Conservation (phyloP, 2,329 filamentous ascomycete species). For the Ophidiomyces ophidiicola region DNA sequence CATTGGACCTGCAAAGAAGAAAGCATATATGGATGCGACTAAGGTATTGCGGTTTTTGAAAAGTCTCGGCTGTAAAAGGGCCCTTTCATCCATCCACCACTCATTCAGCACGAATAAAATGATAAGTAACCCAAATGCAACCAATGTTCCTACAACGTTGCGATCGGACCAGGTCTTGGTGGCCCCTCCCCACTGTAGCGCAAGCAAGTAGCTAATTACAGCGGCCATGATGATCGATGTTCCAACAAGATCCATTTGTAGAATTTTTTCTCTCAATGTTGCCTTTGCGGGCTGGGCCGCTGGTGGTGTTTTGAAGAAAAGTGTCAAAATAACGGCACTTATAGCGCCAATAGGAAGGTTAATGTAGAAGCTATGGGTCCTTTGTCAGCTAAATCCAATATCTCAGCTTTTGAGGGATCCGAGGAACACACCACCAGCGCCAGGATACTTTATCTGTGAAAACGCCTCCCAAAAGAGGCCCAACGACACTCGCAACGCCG, state of each 20-base stretch:
- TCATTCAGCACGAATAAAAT: slow-evolving; percentile 16
- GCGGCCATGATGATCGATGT: slow-evolving; percentile 18
- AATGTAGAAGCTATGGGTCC: slow-evolving; percentile 26
- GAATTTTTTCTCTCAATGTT: slow-evolving; percentile 14
- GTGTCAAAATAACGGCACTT: slow-evolving; percentile 10
- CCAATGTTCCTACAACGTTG: slow-evolving; percentile 18
- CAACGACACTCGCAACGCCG: slow-evolving; percentile 15
- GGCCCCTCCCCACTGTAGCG: slow-evolving; percentile 21
- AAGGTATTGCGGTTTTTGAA: slow-evolving; percentile 12
- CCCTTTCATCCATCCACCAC: slow-evolving; percentile 15
- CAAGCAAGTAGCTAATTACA: slow-evolving; percentile 20
- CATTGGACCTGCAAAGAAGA: slow-evolving; percentile 13
- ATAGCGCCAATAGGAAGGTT: slow-evolving; percentile 20
- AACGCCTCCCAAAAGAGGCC: slow-evolving; percentile 15
- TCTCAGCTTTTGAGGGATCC: neutral
- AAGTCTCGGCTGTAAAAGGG: slow-evolving; percentile 23
- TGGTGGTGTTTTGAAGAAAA: slow-evolving; percentile 16
- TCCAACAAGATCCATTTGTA: slow-evolving; percentile 20
- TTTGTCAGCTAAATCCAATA: neutral
- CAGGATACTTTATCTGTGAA: slow-evolving; percentile 16
- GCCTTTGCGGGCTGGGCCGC: slow-evolving; percentile 13
- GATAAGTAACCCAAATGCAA: slow-evolving; percentile 17
- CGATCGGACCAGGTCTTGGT: slow-evolving; percentile 19
- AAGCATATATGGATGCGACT: slow-evolving; percentile 6
- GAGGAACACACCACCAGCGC: slow-evolving; percentile 15